phyloP scores from a whole-genome alignment of 805 yeast genomes.

The Candida maltosa region DNA sequence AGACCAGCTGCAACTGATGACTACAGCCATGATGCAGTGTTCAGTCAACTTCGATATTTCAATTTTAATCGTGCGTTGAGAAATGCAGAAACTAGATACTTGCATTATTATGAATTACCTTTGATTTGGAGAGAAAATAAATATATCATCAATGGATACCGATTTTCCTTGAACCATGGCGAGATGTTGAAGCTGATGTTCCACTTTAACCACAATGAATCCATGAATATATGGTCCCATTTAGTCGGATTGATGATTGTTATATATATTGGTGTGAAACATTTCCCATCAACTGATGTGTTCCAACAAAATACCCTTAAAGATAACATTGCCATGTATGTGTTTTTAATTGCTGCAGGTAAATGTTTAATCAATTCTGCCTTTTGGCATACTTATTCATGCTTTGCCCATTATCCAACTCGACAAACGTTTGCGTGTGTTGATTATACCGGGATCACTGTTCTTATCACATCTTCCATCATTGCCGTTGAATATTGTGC shows the following conservation, averaged over 20 bases:
- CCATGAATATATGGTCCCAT: slow-evolving; percentile 94
- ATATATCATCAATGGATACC: slow-evolving; percentile 77
- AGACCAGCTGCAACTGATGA: slow-evolving; percentile 27
- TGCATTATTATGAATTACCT: slow-evolving; percentile 86
- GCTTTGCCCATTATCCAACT: slow-evolving; percentile 59
- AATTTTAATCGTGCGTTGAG: slow-evolving; percentile 39
- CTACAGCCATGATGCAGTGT: slow-evolving; percentile 21
- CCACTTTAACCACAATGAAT: slow-evolving; percentile 72
- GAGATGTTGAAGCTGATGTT: slow-evolving; percentile 61
- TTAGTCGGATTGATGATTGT: slow-evolving; percentile 63
- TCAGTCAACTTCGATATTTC: slow-evolving; percentile 31
- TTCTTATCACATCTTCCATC: slow-evolving; percentile 84
- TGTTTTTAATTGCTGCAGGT: slow-evolving; percentile 69
- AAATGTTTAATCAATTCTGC: slow-evolving; percentile 77
- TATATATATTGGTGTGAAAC: slow-evolving; percentile 51
- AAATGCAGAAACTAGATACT: slow-evolving; percentile 27
- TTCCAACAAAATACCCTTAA: slow-evolving; percentile 41
- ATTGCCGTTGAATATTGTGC: slow-evolving; percentile 82
- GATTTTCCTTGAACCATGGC: slow-evolving; percentile 66
- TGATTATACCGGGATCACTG: slow-evolving; percentile 92
- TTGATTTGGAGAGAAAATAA: slow-evolving; percentile 92
- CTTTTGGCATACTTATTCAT: slow-evolving; percentile 88
- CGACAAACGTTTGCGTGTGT: slow-evolving; percentile 85
- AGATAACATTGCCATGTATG: slow-evolving; percentile 50
- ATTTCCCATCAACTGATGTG: slow-evolving; percentile 60